Evolutionary conservation across 495 filamentous ascomycete genomes (phyloP).

Genomic region (Hypoxylon subgilvum): DNA sequence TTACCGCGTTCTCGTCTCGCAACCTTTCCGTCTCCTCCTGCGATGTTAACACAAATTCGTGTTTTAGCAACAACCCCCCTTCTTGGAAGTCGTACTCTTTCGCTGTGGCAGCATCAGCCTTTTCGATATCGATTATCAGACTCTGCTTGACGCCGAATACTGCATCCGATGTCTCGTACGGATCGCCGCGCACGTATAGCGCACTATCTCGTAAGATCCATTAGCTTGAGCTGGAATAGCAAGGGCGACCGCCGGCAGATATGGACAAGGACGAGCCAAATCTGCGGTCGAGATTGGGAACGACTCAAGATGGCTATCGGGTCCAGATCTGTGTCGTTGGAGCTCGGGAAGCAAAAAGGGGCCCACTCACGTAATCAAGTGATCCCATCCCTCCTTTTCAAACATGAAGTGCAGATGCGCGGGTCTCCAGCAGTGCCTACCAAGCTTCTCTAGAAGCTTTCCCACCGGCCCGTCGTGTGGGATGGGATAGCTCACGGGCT

Average conservation of each 20-base stretch:
- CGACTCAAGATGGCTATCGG: too few relatives aligned
- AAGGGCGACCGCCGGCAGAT: too few relatives aligned
- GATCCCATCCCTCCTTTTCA: slow-evolving; percentile 79
- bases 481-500: slow-evolving; percentile 88
- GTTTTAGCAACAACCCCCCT: slow-evolving; percentile 67
- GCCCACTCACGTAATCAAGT: slow-evolving; percentile 80
- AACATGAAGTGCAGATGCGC: slow-evolving; percentile 97
- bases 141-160: slow-evolving; percentile 93
- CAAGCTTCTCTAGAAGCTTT: slow-evolving; percentile 70
- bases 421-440: slow-evolving; percentile 80
- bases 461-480: slow-evolving; percentile 91
- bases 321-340: too few relatives aligned
- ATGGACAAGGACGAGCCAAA: too few relatives aligned
- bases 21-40: slow-evolving; percentile 73
- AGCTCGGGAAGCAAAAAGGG: too few relatives aligned
- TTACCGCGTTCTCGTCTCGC: slow-evolving; percentile 71
- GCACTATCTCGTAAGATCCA: slow-evolving; percentile 54
- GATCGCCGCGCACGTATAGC: slow-evolving; percentile 81
- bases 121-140: slow-evolving; percentile 73
- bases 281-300: too few relatives aligned
- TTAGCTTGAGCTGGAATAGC: background rate
- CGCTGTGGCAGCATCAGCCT: slow-evolving; percentile 63
- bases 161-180: slow-evolving; percentile 88
- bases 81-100: slow-evolving; percentile 72
- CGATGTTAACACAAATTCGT: slow-evolving; percentile 77